Conservation (phyloP, 495 filamentous ascomycete species). For the Pseudotulostoma volvatum region DNA sequence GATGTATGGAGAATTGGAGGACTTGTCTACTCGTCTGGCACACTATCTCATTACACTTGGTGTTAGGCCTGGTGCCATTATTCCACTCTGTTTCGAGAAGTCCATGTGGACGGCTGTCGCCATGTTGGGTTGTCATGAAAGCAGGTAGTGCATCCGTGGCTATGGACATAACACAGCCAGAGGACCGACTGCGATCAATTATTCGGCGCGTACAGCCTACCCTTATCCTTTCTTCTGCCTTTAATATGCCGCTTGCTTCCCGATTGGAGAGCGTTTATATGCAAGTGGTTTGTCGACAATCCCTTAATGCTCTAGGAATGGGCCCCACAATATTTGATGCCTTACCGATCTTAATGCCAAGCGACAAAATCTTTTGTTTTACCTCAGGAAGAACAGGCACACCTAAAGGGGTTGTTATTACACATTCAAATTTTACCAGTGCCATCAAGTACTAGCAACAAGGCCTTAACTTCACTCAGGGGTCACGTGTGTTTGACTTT, state of each 20-base stretch:
- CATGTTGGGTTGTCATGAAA: conserved; percentile 27
- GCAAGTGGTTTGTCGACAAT: background rate
- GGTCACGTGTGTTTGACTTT: conserved; percentile 14
- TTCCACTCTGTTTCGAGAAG: conserved; percentile 33
- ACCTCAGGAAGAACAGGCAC: conserved; percentile 20
- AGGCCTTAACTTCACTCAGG: background rate
- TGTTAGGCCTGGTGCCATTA: conserved; percentile 16
- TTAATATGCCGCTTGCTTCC: background rate
- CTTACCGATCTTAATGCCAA: conserved; percentile 1
- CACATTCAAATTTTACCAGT: conserved; percentile 3
- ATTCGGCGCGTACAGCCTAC: conserved; percentile 8
- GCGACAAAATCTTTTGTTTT: conserved; percentile 13
- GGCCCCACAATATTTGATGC: background rate
- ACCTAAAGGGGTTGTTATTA: conserved; percentile 14
- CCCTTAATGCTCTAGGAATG: background rate
- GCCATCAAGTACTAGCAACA: background rate
- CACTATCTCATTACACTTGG: conserved; percentile 14
- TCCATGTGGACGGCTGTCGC: conserved; percentile 27
- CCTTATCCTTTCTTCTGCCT: conserved; percentile 5
- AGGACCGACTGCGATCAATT: no score
- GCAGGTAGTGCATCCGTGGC: conserved; percentile 25
- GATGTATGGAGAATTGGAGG: conserved; percentile 33
- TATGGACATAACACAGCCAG: conserved; percentile 26
- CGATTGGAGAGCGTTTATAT: background rate
- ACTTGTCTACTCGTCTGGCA: conserved; percentile 14